Evolutionary conservation across 805 yeast species (phyloP), one percentile per base, ranked within the genome.

Genomic region (Saccharomycopsis synnaedendra): DNA sequence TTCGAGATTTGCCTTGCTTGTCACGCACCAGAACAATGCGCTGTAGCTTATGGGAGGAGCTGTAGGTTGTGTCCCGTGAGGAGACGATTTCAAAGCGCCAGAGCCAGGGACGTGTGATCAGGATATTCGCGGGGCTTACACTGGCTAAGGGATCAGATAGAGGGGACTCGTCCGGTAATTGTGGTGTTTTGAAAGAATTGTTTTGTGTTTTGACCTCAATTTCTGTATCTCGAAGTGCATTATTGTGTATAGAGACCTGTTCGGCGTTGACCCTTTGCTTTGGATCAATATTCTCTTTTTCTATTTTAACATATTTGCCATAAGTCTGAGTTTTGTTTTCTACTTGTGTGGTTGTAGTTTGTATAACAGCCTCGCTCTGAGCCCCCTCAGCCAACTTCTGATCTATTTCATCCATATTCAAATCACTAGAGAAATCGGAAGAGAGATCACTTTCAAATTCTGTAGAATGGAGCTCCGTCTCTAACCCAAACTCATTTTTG

Each of bases 11-110:
- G 0, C 64, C 68, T 3, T 64, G 54, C 0, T 58, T 59, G 53
- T 74, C 72, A 3, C 62, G 53, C 32, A 82, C 85, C 4, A 71
- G 68, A n/a, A 83, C 47, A 4, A 82, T 69, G 3, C 45, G 34
- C 32, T 51, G 54, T 7, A 32, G 28, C 31, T 49, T 51, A 39
- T 46, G 45, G 43, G 45, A 46, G 4, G 29, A 33, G 38, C 32
- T 43, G 29, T 51, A 51, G 3, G 34, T 32, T 36, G 41, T 48
- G 9, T 37, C 42, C 10, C 28, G 39, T 10, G 43, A 43, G 27
- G 48, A 46, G 7, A 19, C 5, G 9, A 51, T 49, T 31, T 49
- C 45, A 39, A 49, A 51, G 19, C 54, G 32, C 39, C 49, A 50
- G n/a, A 51, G 45, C 54, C 54, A 51, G 5, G 32, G 32, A 32